Evolutionary conservation across 169 alveolate species (phyloP), one percentile per base, ranked within the genome.

Genomic region (Cryptosporidium viatorum): DNA sequence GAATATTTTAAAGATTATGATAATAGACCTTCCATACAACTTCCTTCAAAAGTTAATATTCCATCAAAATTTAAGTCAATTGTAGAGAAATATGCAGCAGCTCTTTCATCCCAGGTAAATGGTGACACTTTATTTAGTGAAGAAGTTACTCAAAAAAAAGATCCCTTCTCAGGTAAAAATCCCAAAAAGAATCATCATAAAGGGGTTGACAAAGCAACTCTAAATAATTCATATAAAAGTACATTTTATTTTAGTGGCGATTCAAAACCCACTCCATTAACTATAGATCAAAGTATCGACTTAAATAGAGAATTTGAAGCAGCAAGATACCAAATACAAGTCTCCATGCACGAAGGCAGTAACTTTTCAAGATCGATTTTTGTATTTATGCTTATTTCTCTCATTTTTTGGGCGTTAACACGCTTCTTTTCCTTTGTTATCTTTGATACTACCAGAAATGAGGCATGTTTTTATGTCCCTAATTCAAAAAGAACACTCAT

Each of bases 251-350:
- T 80, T 43, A 80, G 69, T 45, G 89, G 89, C 4, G 74, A 60
- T 33, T 31, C 45, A 10, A 29, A 18, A 14, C 41, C 31, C 12
- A 43, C 67, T 3, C 31, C 74, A 41, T 33, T 80, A 39, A 31
- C 89, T 41, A 26, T 43, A 7, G 74, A 80, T 5, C 80, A 80
- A 60, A 80, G 62, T 12, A 43, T 60, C 62, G 65, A 41, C 16
- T 48, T 80, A 62, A 80, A 65, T 33, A 80, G 60, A 37, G 89
- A 80, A 23, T 80, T 80, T 65, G 89, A 80, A 23, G 89, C 89
- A 43, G 89, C 89, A 62, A 59, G 89, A 35, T 80, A 80, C 51
- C 89, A 80, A 48, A 80, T 80, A 41, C 89, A 80, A 65, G 89
- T 80, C 18, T n/a, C 89, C 33, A 80, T 37, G 62, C 89, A 80